These are phyloP conservation scores for Pichia phayaonensis DNA, from an alignment of 805 yeast species.

Conservation along the genomic window DNA sequence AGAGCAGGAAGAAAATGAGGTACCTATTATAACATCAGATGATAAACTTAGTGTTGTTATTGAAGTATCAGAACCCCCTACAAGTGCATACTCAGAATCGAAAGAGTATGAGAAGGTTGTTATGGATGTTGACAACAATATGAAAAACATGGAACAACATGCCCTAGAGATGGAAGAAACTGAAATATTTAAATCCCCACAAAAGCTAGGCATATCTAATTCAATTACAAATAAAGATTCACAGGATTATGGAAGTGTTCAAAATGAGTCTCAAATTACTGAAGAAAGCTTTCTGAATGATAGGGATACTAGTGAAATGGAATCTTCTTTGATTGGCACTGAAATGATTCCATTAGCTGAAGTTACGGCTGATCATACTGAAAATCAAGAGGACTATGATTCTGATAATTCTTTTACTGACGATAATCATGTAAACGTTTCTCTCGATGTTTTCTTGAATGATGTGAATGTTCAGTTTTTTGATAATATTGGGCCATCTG, in stretches of 20 bases:
- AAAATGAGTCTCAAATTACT: not conserved
- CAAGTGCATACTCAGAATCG: not conserved
- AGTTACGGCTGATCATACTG: slow-evolving; percentile 18
- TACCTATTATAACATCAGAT: not conserved
- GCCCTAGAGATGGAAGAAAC: not conserved
- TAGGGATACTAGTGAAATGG: slow-evolving; percentile 7
- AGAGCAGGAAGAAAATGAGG: not conserved
- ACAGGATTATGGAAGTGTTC: not conserved
- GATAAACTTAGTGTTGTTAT: slow-evolving; percentile 3
- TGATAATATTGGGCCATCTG: slow-evolving; percentile 26
- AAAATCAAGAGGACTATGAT: slow-evolving; percentile 16
- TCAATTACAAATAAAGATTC: not conserved
- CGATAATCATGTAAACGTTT: slow-evolving; percentile 22
- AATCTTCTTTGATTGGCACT: slow-evolving; percentile 16
- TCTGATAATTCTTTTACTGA: slow-evolving; percentile 19
- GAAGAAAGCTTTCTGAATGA: not conserved
- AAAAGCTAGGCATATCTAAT: not conserved
- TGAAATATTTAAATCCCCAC: not conserved
- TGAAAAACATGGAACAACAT: not conserved
- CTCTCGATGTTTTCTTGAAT: slow-evolving; percentile 22
- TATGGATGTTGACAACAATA: not conserved
- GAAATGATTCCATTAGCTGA: slow-evolving; percentile 27
- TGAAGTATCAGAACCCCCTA: slow-evolving; percentile 9
- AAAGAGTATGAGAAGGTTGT: not conserved
- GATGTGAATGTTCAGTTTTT: slow-evolving; percentile 27